Percentiles rank a stretch among this genome's conserved stretches.
phyloP scores from a whole-genome alignment of 2,329 filamentous ascomycete genomes.

The Pezicula neosporulosa region DNA sequence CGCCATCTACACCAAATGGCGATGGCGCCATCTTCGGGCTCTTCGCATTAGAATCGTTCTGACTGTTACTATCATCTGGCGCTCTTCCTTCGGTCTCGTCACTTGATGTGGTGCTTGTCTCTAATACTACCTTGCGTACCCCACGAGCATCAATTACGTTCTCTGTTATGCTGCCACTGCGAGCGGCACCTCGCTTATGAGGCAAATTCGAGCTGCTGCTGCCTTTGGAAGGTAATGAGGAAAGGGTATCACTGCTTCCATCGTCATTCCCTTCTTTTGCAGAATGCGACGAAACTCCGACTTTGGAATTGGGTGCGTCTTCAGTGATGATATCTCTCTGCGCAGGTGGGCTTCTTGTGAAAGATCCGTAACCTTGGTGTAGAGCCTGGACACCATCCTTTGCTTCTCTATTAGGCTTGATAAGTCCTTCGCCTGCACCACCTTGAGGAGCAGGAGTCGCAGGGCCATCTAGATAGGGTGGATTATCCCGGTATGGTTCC shows the following conservation, averaged over 20 bases:
- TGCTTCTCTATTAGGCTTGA: constrained; percentile 50
- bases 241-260: constrained; percentile 25
- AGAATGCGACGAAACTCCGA: neutral
- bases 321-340: neutral
- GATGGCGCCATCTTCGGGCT: neutral
- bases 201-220: constrained; percentile 28
- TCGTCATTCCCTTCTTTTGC: constrained; percentile 15
- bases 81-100: constrained; percentile 12
- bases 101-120: constrained; percentile 50
- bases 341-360: constrained; percentile 15
- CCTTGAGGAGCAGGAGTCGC: constrained; percentile 37
- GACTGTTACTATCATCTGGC: neutral
- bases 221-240: constrained; percentile 22
- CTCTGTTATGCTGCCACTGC: constrained; percentile 76
- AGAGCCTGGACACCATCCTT: constrained; percentile 65
- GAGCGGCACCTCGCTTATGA: constrained; percentile 46
- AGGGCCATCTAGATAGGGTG: too few relatives aligned
- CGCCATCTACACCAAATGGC: neutral
- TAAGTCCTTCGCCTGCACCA: constrained; percentile 49
- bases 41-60: neutral
- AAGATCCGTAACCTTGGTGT: constrained; percentile 50
- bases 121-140: constrained; percentile 71
- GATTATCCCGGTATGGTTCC: constrained; percentile 33
- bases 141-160: constrained; percentile 72
- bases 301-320: neutral